phyloP scores from a whole-genome alignment of 108 stramenopile species.

The Cyclotella sp. region DNA sequence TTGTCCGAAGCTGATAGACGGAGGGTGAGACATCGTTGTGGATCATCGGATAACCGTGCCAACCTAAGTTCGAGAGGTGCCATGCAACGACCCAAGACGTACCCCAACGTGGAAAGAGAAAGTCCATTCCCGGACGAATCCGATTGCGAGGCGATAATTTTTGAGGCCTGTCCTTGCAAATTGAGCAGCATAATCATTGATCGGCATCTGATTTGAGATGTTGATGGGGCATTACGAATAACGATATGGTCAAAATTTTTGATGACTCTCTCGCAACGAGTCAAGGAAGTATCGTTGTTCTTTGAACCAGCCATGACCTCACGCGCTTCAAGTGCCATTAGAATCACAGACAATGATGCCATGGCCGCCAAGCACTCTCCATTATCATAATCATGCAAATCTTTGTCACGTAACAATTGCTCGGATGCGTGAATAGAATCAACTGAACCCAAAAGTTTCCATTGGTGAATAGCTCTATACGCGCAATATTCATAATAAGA shows the following conservation, averaged over 20 bases:
- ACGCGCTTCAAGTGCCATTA: constrained; percentile 11
- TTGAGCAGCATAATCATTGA: constrained; percentile 37
- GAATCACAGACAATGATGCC: constrained; percentile 25
- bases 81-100: constrained; percentile 33
- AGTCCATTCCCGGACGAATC: constrained; percentile 1
- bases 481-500: constrained; percentile 49
- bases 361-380: constrained; percentile 31
- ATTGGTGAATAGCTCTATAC: constrained; percentile 39
- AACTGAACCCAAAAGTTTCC: constrained; percentile 21
- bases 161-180: constrained; percentile 37
- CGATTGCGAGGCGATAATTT: constrained; percentile 32
- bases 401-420: constrained; percentile 15
- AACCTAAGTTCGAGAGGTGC: constrained; percentile 38
- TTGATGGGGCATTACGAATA: constrained; percentile 18
- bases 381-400: neutral
- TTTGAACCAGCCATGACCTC: neutral
- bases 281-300: neutral
- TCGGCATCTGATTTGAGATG: constrained; percentile 33
- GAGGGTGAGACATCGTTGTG: constrained; percentile 20
- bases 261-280: constrained; percentile 9
- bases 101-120: constrained; percentile 26
- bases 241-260: constrained; percentile 31
- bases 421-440: constrained; percentile 5
- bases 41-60: constrained; percentile 18
- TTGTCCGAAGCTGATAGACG: constrained; percentile 40